Conservation (phyloP, 164 flowering plant species). For the Dillenia turbinata region DNA sequence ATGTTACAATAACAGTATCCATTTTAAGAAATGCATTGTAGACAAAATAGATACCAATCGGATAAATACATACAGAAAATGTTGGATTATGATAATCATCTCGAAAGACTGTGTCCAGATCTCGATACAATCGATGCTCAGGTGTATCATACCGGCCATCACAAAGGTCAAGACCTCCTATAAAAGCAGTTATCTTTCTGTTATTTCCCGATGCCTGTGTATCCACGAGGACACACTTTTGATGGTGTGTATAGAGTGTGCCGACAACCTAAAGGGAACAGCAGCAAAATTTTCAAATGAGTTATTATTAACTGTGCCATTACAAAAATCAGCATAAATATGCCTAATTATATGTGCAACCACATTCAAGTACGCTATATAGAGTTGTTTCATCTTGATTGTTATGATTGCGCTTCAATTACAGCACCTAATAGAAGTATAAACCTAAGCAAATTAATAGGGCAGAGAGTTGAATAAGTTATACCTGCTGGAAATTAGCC, state of each 20-base stretch:
- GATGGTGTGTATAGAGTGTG: slow-evolving; percentile 69
- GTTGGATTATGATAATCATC: slow-evolving; percentile 70
- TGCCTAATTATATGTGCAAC: neutral
- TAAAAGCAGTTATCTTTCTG: slow-evolving; percentile 53
- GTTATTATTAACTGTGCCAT: neutral
- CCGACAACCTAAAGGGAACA: slow-evolving; percentile 49
- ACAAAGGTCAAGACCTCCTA: slow-evolving; percentile 76
- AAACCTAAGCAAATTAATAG: no score
- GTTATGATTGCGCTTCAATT: no score
- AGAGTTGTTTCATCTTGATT: no score
- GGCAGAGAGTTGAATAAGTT: no score
- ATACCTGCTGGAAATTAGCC: no score
- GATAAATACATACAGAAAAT: slow-evolving; percentile 37
- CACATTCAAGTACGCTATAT: neutral
- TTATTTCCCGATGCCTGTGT: slow-evolving; percentile 56
- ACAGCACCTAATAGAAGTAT: no score
- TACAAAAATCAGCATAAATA: neutral
- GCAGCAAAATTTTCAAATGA: neutral
- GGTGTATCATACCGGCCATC: slow-evolving; percentile 85
- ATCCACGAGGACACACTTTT: slow-evolving; percentile 74
- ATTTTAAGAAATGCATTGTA: no score
- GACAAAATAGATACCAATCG: no score
- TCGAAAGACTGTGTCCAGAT: slow-evolving; percentile 49
- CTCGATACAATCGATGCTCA: slow-evolving; percentile 50
- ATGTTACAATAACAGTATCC: no score